These are phyloP conservation scores for Copromyces sp. DNA, from an alignment of 495 filamentous ascomycete genomes.

Conservation along the genomic window DNA sequence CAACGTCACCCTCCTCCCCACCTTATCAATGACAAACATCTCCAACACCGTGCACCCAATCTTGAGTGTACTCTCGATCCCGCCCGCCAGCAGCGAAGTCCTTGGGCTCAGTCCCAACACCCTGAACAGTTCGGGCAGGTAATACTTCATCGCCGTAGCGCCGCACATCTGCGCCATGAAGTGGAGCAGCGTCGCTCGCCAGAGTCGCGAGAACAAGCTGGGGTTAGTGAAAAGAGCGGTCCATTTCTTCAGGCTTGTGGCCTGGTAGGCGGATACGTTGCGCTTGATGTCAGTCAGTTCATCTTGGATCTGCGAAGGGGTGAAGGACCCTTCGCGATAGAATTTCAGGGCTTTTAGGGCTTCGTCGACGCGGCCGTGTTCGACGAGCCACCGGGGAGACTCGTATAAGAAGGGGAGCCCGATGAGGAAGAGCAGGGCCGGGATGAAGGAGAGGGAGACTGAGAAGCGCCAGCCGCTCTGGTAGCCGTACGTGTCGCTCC, in stretches of 20 bases:
- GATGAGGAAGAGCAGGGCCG: constrained; percentile 31
- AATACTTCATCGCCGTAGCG: constrained; percentile 47
- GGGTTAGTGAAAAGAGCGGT: constrained; percentile 28
- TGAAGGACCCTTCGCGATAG: constrained; percentile 35
- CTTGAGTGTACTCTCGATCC: constrained; percentile 42
- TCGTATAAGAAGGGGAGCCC: constrained; percentile 41
- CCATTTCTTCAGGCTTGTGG: constrained; percentile 21
- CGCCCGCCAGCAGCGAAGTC: constrained; percentile 36
- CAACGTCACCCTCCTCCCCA: constrained; percentile 35
- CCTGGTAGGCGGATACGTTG: constrained; percentile 24
- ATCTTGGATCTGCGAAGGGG: constrained; percentile 20
- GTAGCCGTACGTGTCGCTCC: constrained; percentile 20
- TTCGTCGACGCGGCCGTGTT: constrained; percentile 27
- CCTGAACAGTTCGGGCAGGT: constrained; percentile 39
- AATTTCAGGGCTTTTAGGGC: constrained; percentile 31
- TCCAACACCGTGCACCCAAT: constrained; percentile 41
- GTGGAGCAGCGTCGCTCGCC: constrained; percentile 38
- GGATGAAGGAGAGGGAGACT: constrained; percentile 34
- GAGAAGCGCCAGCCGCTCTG: constrained; percentile 37
- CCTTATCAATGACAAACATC: constrained; percentile 39
- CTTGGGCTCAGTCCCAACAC: constrained; percentile 34
- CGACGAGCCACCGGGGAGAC: constrained; percentile 43
- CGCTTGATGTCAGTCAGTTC: constrained; percentile 30
- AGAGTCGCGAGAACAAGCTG: constrained; percentile 31
- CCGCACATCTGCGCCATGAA: constrained; percentile 47